Evolutionary conservation across 495 filamentous ascomycete species (phyloP).

Genomic region (Tuber borchii): DNA sequence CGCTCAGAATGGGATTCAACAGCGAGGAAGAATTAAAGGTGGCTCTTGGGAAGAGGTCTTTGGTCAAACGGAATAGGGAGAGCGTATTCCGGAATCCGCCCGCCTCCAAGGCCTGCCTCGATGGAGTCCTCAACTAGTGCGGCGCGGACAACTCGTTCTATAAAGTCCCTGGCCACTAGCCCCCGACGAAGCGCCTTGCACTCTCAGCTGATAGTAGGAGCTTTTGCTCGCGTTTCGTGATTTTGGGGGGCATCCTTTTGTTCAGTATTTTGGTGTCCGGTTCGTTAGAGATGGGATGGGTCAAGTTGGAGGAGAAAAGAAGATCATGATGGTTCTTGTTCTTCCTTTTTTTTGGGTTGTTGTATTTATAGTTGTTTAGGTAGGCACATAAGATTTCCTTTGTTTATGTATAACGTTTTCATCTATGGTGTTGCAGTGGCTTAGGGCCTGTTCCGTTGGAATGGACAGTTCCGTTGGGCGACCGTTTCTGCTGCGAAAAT

Average conservation of each 20-base stretch:
- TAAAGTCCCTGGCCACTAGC: constrained; percentile 1
- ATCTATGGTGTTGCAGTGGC: background rate
- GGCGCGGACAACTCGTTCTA: constrained; percentile 3
- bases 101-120: constrained; percentile 15
- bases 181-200: constrained; percentile 17
- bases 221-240: background rate
- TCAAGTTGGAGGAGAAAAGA: background rate
- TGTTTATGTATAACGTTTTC: background rate
- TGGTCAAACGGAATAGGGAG: background rate
- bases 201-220: constrained; percentile 14
- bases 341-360: background rate
- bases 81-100: background rate
- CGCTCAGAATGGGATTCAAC: constrained; percentile 23
- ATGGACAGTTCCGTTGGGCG: too few species aligned
- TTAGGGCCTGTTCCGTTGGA: too few species aligned
- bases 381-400: background rate
- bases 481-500: too few species aligned
- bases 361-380: background rate
- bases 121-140: constrained; percentile 15
- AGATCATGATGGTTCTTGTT: background rate
- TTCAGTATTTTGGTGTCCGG: background rate
- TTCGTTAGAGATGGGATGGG: background rate
- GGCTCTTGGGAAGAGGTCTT: constrained; percentile 3
- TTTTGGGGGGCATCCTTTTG: background rate
- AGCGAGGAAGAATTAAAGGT: constrained; percentile 12